phyloP scores from a whole-genome alignment of 2,329 filamentous ascomycete genomes.

The Pseudocercospora crystallina region DNA sequence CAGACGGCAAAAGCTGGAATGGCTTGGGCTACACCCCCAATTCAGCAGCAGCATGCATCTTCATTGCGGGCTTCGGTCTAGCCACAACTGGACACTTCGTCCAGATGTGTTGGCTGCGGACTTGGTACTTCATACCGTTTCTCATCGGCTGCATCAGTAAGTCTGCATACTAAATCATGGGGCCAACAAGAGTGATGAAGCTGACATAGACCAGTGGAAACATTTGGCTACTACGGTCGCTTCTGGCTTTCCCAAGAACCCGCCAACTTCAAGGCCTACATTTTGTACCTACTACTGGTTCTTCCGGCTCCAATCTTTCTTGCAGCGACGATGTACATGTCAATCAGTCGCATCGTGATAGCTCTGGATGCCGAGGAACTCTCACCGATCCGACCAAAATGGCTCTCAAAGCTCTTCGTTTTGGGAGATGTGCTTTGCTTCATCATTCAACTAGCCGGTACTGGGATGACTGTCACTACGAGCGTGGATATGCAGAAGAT shows the following conservation, averaged over 20 bases:
- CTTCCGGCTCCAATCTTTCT: constrained; percentile 49
- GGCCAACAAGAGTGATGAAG: background rate
- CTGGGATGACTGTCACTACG: constrained; percentile 30
- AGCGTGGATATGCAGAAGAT: constrained; percentile 29
- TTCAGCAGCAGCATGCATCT: constrained; percentile 26
- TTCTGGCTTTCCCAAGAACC: constrained; percentile 40
- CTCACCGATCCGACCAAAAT: constrained; percentile 44
- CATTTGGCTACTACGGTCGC: constrained; percentile 43
- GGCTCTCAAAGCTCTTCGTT: constrained; percentile 58
- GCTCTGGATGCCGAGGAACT: constrained; percentile 20
- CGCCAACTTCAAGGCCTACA: constrained; percentile 40
- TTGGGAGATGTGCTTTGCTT: constrained; percentile 56
- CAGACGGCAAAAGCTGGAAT: constrained; percentile 5
- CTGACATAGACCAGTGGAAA: constrained; percentile 37
- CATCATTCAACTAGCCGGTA: constrained; percentile 50
- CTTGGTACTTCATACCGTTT: constrained; percentile 40
- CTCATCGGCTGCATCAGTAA: constrained; percentile 40
- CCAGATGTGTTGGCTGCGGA: constrained; percentile 37
- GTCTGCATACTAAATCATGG: constrained; percentile 6
- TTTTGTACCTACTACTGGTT: constrained; percentile 43
- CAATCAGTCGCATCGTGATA: constrained; percentile 41
- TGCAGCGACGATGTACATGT: constrained; percentile 50
- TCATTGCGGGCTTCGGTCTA: constrained; percentile 28
- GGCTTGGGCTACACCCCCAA: constrained; percentile 9
- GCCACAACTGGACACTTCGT: constrained; percentile 37